Conservation (phyloP, 106 monocot species). For the Amphibolis antarctica region DNA sequence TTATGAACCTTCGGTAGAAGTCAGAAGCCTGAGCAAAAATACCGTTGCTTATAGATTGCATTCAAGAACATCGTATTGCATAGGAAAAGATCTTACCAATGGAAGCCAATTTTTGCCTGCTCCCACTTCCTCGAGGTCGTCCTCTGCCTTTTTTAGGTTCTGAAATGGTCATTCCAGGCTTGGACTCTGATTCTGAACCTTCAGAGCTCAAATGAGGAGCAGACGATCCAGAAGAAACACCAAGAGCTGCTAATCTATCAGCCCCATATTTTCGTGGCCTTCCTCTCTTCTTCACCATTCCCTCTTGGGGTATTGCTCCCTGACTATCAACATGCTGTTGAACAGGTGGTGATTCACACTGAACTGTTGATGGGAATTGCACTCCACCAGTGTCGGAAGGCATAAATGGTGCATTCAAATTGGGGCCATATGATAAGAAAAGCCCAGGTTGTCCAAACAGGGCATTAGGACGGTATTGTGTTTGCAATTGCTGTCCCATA, state of each 20-base stretch:
- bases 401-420: background rate
- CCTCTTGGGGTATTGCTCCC: background rate
- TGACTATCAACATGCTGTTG: background rate
- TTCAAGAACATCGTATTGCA: background rate
- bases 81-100: conserved; percentile 15
- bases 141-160: background rate
- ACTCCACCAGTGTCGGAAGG: background rate
- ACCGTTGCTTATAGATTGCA: background rate
- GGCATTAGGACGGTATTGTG: background rate
- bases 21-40: background rate
- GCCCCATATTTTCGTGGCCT: background rate
- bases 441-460: background rate
- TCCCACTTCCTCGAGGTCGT: conserved; percentile 52
- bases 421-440: background rate
- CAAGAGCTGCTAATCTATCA: background rate
- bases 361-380: background rate
- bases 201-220: background rate
- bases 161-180: background rate
- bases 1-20: background rate
- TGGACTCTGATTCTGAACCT: background rate
- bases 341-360: background rate
- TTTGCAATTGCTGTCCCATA: background rate
- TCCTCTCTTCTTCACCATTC: background rate
- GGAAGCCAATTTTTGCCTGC: conserved; percentile 51
- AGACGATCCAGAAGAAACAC: background rate